phyloP scores from a whole-genome alignment of 1,284 basidiomycete species.

The Tausonia pullulans region DNA sequence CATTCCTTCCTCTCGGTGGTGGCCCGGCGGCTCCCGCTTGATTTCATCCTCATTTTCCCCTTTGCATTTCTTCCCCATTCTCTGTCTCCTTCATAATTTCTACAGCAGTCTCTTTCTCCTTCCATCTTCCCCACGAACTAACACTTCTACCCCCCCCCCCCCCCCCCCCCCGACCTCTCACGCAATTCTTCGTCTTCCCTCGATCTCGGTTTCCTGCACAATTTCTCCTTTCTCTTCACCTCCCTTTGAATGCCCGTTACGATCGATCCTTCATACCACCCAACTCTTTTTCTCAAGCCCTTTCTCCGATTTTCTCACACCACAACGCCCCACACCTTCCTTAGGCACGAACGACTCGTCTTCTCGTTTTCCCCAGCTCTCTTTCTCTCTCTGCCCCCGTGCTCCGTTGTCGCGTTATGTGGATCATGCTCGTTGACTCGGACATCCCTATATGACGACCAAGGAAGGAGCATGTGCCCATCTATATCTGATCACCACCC shows the following conservation, averaged over 20 bases:
- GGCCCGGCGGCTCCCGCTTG: neutral
- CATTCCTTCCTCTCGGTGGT: neutral
- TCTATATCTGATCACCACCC: no score
- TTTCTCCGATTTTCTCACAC: neutral
- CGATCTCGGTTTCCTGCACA: neutral
- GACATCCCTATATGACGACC: neutral
- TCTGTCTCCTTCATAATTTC: conserved; percentile 1
- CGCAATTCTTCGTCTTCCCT: no score
- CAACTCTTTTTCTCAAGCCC: neutral
- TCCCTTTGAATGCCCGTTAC: conserved; percentile 38
- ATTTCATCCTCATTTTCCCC: conserved; percentile 7
- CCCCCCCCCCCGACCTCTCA: no score
- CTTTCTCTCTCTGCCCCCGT: neutral
- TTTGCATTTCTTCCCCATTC: neutral
- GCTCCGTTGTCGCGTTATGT: conserved; percentile 12
- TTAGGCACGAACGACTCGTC: neutral
- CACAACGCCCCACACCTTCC: neutral
- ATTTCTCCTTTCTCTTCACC: neutral
- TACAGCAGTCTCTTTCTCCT: conserved; percentile 8
- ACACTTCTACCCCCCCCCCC: no score
- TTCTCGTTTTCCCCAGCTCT: no score
- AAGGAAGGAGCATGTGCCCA: no score
- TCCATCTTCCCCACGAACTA: neutral
- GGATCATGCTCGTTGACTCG: conserved; percentile 17
- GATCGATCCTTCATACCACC: conserved; percentile 39